These are phyloP conservation scores for Chrysosporium keratinophilum DNA, from an alignment of 2,329 filamentous ascomycete genomes.

Conservation along the genomic window DNA sequence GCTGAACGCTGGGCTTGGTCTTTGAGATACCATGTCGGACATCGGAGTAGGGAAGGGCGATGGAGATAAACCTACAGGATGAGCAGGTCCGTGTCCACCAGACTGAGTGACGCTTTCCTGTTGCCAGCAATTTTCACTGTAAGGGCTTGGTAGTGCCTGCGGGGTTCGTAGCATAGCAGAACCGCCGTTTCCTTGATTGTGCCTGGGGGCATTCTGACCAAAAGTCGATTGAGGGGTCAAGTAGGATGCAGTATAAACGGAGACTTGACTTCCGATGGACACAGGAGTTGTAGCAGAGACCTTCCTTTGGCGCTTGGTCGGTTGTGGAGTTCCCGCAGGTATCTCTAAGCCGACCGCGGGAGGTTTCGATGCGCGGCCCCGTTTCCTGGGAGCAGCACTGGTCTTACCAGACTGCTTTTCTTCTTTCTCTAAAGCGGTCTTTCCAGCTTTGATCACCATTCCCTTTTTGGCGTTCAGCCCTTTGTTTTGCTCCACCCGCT, in stretches of 20 bases:
- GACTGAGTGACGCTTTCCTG: not conserved
- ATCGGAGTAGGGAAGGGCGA: no score
- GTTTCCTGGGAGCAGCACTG: not conserved
- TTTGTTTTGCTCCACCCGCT: slow-evolving; percentile 27
- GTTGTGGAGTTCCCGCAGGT: not conserved
- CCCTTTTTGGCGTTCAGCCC: slow-evolving; percentile 27
- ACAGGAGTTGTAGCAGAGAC: not conserved
- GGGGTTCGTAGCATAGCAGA: not conserved
- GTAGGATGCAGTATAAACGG: no score
- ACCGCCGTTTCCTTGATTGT: not conserved
- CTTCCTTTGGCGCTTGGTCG: not conserved
- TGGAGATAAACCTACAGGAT: no score
- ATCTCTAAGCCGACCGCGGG: not conserved
- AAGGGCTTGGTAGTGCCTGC: not conserved
- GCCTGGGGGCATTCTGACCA: not conserved
- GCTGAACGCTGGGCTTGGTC: no score
- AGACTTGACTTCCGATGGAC: no score
- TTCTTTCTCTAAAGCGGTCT: slow-evolving; percentile 18
- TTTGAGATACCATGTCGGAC: no score
- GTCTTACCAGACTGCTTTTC: slow-evolving; percentile 6
- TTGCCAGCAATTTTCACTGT: not conserved
- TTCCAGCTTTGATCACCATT: slow-evolving; percentile 26
- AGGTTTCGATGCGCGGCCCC: not conserved
- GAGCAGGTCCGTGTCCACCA: no score
- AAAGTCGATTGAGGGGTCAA: no score